Base-by-base conservation (phyloP, 208 protist genomes). In the Balamuthia mandrillaris region DNA sequence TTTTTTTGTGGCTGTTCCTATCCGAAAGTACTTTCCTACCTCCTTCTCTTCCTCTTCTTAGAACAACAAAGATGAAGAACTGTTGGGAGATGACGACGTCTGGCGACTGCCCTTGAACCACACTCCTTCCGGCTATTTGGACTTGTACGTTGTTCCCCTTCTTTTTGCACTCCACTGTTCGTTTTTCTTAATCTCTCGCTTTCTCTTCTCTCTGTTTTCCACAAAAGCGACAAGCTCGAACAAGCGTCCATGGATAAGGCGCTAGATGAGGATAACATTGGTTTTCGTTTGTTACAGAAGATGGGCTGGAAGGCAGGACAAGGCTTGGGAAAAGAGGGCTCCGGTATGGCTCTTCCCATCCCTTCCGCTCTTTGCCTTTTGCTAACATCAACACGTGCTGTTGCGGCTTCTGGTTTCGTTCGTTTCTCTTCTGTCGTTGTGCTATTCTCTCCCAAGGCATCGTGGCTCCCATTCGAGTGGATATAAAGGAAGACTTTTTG, bases 231-330 rank as follows among this genome's bases (percentile, higher is more conserved):
- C 18, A 75, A 29, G 41, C 65, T 75, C 12, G 65, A 75, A 27
- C 65, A 75, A 45, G 65, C 65, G 37, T 52, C 39, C 5, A 52
- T 75, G 74, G 74, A 82, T 0, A 37, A 31, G 29, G n/a, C 37
- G 31, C 79, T 85, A 12, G 16, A 56, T 14, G n/a, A 21, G 21
- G 54, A 18, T 27, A 85, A 85, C 70, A 35, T 85, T 21, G 79
- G 79, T 37, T 85, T 83, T 37, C 79, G 82, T 56, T 9, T 85
- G 5, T n/a, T 85, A 66, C 79, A 85, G 66, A 85, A 81, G 41
- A 85, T 85, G 79, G 79, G 79, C 10, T 85, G 79, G 79, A 85
- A 41, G 24, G 21, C 16, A 4, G 79, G 79, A 21, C n/a, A 37
- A 39, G 74, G 74, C n/a, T 66, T 81, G 51, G 74, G 74, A 16